Conservation (phyloP, 768 basidiomycete species). For the Neoboletus subvelutipes region DNA sequence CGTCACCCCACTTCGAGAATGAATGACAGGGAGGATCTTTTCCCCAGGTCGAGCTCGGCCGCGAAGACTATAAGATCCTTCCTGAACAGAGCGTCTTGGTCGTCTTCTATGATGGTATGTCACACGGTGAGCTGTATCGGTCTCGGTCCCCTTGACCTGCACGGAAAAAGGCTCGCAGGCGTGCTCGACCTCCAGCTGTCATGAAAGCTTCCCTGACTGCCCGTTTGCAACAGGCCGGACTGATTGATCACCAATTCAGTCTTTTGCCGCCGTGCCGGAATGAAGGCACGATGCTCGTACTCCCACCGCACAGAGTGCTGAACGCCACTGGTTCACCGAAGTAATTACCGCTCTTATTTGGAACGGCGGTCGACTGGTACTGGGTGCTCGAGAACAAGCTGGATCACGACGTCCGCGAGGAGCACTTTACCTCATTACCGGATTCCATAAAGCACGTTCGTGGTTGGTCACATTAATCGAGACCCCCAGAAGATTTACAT, state of each 20-base stretch:
- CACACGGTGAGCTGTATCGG: background rate
- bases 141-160: background rate
- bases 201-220: background rate
- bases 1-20: slow-evolving; percentile 27
- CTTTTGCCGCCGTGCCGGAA: background rate
- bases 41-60: slow-evolving; percentile 9
- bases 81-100: background rate
- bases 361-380: slow-evolving; percentile 27
- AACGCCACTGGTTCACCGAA: slow-evolving; percentile 17
- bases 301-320: slow-evolving; percentile 27
- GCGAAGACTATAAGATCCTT: background rate
- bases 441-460: background rate
- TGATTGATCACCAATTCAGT: background rate
- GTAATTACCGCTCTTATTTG: slow-evolving; percentile 7
- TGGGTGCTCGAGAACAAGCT: slow-evolving; percentile 7
- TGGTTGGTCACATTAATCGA: slow-evolving; percentile 29
- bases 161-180: background rate
- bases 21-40: slow-evolving; percentile 17
- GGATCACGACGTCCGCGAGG: slow-evolving; percentile 6
- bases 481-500: background rate
- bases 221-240: background rate
- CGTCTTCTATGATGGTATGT: background rate
- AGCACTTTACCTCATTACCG: slow-evolving; percentile 27
- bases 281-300: slow-evolving; percentile 28
- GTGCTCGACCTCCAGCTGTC: background rate